A percentile compares a stretch with the other conserved stretches of the same genome.
Conservation (phyloP, 2,329 filamentous ascomycete genomes). For the Colletotrichum falcatum region DNA sequence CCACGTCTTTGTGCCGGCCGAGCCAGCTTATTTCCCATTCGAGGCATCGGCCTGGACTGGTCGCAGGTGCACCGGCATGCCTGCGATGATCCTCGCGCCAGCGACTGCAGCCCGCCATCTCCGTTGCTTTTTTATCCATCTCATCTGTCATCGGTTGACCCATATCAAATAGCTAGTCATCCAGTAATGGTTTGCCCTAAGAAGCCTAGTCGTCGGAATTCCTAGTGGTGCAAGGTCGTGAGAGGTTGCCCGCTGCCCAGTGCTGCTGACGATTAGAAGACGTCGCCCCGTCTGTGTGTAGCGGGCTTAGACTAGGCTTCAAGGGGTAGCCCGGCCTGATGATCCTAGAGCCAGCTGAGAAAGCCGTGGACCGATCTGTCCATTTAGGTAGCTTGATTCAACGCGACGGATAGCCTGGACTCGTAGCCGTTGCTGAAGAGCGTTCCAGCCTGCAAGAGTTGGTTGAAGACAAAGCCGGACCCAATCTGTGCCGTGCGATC, state of each 20-base stretch:
- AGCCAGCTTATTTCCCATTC: slow-evolving; percentile 39
- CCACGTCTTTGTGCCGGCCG: slow-evolving; percentile 37
- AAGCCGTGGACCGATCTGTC: slow-evolving; percentile 25
- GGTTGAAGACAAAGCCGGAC: slow-evolving; percentile 24
- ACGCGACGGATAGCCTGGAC: slow-evolving; percentile 21
- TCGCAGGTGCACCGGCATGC: slow-evolving; percentile 35
- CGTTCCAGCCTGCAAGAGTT: neutral
- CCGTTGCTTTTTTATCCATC: neutral
- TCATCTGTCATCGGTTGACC: slow-evolving; percentile 6
- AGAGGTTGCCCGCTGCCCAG: slow-evolving; percentile 32
- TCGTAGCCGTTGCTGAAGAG: slow-evolving; percentile 24
- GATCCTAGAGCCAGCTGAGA: slow-evolving; percentile 18
- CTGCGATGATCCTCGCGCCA: slow-evolving; percentile 38
- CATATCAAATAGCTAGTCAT: slow-evolving; percentile 14
- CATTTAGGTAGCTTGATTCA: slow-evolving; percentile 14
- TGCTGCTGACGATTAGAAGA: slow-evolving; percentile 24
- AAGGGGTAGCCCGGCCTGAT: slow-evolving; percentile 36
- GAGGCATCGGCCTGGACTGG: slow-evolving; percentile 36
- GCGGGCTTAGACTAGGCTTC: slow-evolving; percentile 27
- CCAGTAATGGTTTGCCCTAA: slow-evolving; percentile 1
- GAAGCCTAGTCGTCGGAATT: slow-evolving; percentile 27
- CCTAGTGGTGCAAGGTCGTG: slow-evolving; percentile 7
- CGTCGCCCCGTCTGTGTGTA: slow-evolving; percentile 35
- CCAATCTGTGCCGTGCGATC: slow-evolving; percentile 7
- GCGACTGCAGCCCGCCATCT: slow-evolving; percentile 12